Evolutionary conservation across 768 basidiomycete genomes (phyloP), one percentile per base, ranked within the genome.

Genomic region (Serendipita indica): DNA sequence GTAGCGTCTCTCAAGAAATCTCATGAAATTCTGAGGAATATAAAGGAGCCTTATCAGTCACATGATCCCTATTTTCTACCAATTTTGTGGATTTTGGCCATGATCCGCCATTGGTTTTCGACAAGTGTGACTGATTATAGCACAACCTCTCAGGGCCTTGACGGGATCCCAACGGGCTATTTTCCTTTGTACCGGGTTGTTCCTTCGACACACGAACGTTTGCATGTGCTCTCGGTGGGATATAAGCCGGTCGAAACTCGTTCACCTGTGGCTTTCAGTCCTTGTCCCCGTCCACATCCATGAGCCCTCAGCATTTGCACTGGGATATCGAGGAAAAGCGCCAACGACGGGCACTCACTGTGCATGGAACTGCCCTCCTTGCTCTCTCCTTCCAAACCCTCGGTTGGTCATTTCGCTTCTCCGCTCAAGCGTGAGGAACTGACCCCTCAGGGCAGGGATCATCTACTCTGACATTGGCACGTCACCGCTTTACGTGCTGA

Each of bases 401-500:
- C n/a, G 49, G 49, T 54, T 16, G 30, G 49, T 54, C 6, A 7
- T n/a, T 4, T n/a, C n/a, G n/a, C n/a, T n/a, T n/a, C n/a, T n/a
- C n/a, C n/a, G n/a, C n/a, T n/a, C n/a, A n/a, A n/a, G n/a, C n/a
- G n/a, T n/a, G n/a, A n/a, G n/a, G n/a, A n/a, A 54, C 49, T 54
- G 49, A 54, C n/a, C 30, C 13, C 7, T 30, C 10, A 59, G 62
- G 20, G 30, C 61, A 66, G 74, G 75, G 0, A 71, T 73, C 43
- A 72, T 76, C 33, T 75, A 72, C 63, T 41, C 57, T 12, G 0
- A 18, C 59, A 43, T 33, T 61, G 49, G 82, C 3, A 83, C 82
- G 0, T 80, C 78, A 0, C 81, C 82, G 0, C 66, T 83, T 13
- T 84, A 84, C 66, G 77, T 80, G 2, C 66, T 84, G 28, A 83